Evolutionary conservation across 164 flowering plant species (phyloP).

Genomic region (Liquidambar formosana): DNA sequence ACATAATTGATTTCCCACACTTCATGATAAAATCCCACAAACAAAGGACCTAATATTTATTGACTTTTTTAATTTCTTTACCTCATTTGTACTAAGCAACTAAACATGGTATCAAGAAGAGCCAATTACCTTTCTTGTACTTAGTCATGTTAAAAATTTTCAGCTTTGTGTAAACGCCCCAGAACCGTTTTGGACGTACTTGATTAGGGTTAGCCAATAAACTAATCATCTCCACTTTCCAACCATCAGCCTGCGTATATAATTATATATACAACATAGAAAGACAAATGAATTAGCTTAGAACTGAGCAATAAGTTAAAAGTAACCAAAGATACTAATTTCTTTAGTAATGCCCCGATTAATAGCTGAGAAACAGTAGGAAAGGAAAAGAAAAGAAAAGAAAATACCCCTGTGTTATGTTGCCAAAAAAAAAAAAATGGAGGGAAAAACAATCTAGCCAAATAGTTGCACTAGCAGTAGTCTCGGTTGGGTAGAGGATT

Average conservation of each 20-base stretch:
- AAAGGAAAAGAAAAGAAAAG: too few species aligned
- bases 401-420: too few species aligned
- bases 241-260: constrained; percentile 92
- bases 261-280: constrained; percentile 3
- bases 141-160: constrained; percentile 92
- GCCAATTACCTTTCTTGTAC: constrained; percentile 73
- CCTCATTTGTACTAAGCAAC: neutral
- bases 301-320: neutral
- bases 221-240: constrained; percentile 84
- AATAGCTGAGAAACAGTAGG: neutral
- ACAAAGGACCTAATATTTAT: too few species aligned
- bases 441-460: too few species aligned
- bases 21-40: too few species aligned
- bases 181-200: constrained; percentile 85
- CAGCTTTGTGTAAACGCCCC: constrained; percentile 98
- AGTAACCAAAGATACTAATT: neutral
- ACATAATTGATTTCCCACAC: too few species aligned
- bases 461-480: too few species aligned
- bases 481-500: too few species aligned
- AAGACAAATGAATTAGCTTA: neutral
- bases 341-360: neutral
- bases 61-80: too few species aligned
- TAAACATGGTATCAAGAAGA: neutral
- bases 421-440: too few species aligned
- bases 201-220: constrained; percentile 92